These are phyloP conservation scores for Manihot esculenta DNA, from an alignment of 441 rosid genomes.

Conservation along the genomic window DNA sequence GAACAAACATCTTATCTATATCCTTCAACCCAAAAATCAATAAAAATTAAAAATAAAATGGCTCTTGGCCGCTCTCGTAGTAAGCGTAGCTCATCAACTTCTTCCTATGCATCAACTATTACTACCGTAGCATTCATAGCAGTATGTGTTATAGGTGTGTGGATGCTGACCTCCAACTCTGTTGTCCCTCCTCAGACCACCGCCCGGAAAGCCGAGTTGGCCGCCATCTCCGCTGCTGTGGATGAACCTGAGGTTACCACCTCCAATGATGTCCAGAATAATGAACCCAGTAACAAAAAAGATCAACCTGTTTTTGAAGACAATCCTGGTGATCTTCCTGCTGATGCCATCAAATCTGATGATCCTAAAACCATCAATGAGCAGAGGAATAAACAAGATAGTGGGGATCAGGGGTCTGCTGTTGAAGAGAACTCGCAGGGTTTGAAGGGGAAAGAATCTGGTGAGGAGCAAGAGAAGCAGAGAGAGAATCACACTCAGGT, in stretches of 20 bases:
- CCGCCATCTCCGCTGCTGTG: neutral
- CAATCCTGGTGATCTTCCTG: constrained; percentile 84
- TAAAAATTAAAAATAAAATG: constrained; percentile 33
- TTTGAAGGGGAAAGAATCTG: constrained; percentile 31
- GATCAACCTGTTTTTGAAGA: constrained; percentile 57
- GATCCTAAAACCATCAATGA: constrained; percentile 29
- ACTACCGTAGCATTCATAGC: constrained; percentile 65
- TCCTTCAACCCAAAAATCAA: neutral
- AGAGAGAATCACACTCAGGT: constrained; percentile 36
- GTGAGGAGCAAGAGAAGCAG: constrained; percentile 37
- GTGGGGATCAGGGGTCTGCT: neutral
- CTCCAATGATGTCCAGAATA: neutral
- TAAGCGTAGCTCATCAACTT: constrained; percentile 53
- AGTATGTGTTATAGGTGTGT: constrained; percentile 68
- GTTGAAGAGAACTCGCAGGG: constrained; percentile 22
- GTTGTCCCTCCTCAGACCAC: constrained; percentile 46
- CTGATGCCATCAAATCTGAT: constrained; percentile 74
- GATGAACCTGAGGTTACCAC: constrained; percentile 8
- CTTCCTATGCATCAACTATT: constrained; percentile 71
- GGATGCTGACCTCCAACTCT: constrained; percentile 75
- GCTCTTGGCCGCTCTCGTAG: constrained; percentile 57
- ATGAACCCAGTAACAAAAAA: constrained; percentile 14
- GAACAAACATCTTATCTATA: too few species aligned
- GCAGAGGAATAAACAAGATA: neutral
- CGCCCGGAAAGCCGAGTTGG: constrained; percentile 28